Evolutionary conservation across 2,329 filamentous ascomycete genomes (phyloP), one percentile per base, ranked within the genome.

Genomic region (Blastomyces gilchristii): DNA sequence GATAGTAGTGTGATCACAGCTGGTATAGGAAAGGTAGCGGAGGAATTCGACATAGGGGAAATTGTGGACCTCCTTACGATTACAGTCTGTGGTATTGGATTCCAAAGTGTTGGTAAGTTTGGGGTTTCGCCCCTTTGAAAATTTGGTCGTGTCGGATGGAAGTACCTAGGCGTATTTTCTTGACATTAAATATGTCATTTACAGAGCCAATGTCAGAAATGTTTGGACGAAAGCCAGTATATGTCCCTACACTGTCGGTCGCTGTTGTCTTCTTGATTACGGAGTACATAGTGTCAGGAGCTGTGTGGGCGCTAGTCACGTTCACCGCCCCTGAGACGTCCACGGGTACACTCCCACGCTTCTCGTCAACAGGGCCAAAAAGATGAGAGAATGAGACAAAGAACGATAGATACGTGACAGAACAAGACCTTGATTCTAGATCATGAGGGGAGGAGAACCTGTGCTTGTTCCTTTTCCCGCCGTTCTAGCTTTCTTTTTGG

Each of bases 281-380:
- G n/a, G n/a, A 93, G 71, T 79, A 94, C 12, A 95, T 96, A 70
- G 72, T 94, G 14, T 80, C 88, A 34, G 85, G 81, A 16, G 72
- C 87, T 58, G 83, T 87, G 68, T 94, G 88, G 85, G 65, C 88
- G 22, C 73, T 93, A 65, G 91, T 94, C 74, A 87, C 87, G 39
- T 92, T 95, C 75, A 94, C 90, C n/a, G 87, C 96, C 0, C 90
- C 90, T 0, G 91, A 96, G 75, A 96, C 91, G 0, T 22, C n/a
- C n/a, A 22, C n/a, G n/a, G n/a, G n/a, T 96, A 94, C 73, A 87
- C 90, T 0, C 90, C 91, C 0, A 88, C 85, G 0, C 85, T 96
- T 60, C 83, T 97, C 18, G 82, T 84, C 61, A 77, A 77, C 39
- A 83, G 90, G 14, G 91, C 91, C 2, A 80, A 81, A 70, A 89